Percentiles rank a stretch among this genome's conserved stretches.
Conservation (phyloP, 805 yeast species). For the Lachancea fermentati region DNA sequence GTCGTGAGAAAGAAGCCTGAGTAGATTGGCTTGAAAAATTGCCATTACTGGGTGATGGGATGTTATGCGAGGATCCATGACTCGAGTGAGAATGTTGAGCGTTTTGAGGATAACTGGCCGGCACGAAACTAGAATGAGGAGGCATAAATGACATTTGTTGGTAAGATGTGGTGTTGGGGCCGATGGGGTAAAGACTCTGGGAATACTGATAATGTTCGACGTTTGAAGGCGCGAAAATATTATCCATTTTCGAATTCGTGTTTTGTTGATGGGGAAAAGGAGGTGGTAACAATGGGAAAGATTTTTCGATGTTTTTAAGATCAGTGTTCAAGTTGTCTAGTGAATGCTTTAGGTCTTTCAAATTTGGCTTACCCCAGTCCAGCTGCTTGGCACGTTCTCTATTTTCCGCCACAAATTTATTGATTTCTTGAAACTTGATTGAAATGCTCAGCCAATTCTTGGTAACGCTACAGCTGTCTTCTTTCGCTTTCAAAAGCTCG, state of each 20-base stretch:
- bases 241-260: not conserved
- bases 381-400: not conserved
- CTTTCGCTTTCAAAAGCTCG: slow-evolving; percentile 5
- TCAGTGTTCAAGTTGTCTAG: not conserved
- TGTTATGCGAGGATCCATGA: not conserved
- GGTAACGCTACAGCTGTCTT: slow-evolving; percentile 2
- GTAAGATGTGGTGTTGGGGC: not conserved
- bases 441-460: slow-evolving; percentile 9
- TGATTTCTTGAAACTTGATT: slow-evolving; percentile 7
- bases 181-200: not conserved
- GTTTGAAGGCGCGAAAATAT: not conserved
- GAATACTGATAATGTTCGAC: not conserved
- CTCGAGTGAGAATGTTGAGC: not conserved
- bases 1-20: not conserved
- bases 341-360: slow-evolving; percentile 1
- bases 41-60: not conserved
- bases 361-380: slow-evolving; percentile 1
- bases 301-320: slow-evolving; percentile 2
- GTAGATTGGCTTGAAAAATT: not conserved
- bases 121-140: not conserved
- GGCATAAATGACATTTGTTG: not conserved
- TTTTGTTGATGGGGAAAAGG: not conserved
- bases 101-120: not conserved
- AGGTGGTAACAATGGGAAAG: slow-evolving; percentile 1
- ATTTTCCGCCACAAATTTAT: slow-evolving; percentile 6